Conservation (phyloP, 768 basidiomycete genomes). For the Trametes sanguinea region DNA sequence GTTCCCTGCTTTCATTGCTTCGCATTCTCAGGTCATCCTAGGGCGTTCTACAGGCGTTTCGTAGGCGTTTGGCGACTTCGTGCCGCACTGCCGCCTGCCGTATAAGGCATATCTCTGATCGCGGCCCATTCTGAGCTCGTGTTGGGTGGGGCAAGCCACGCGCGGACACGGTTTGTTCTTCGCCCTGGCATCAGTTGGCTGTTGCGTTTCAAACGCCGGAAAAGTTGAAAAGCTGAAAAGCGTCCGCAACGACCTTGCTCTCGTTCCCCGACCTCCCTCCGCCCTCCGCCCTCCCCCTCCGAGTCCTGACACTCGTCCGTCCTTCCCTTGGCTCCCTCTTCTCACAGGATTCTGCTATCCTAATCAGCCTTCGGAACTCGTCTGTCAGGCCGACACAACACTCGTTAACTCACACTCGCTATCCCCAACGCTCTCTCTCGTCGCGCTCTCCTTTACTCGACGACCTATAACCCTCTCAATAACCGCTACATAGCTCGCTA, state of each 20-base stretch:
- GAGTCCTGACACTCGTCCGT: neutral
- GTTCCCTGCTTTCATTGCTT: too few relatives aligned
- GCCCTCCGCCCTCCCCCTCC: neutral
- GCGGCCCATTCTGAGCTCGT: neutral
- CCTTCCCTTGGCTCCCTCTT: neutral
- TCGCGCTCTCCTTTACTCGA: neutral
- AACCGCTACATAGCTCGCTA: neutral
- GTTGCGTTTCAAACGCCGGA: constrained; percentile 1
- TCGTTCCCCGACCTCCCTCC: constrained; percentile 11
- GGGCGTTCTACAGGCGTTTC: neutral
- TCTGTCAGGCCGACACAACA: constrained; percentile 3
- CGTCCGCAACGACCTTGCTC: constrained; percentile 1
- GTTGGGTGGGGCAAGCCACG: constrained; percentile 1
- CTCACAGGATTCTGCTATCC: neutral
- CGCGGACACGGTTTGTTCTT: neutral
- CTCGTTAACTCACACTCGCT: constrained; percentile 14
- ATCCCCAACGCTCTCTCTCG: constrained; percentile 5
- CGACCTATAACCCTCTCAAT: neutral
- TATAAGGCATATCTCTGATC: constrained; percentile 6
- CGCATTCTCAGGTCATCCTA: neutral
- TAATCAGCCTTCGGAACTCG: neutral
- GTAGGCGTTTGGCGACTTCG: neutral
- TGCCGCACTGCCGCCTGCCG: constrained; percentile 9
- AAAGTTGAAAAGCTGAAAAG: neutral
- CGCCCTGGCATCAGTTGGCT: neutral